phyloP scores from a whole-genome alignment of 495 filamentous ascomycete species.

The Bathelium albidoporum region DNA sequence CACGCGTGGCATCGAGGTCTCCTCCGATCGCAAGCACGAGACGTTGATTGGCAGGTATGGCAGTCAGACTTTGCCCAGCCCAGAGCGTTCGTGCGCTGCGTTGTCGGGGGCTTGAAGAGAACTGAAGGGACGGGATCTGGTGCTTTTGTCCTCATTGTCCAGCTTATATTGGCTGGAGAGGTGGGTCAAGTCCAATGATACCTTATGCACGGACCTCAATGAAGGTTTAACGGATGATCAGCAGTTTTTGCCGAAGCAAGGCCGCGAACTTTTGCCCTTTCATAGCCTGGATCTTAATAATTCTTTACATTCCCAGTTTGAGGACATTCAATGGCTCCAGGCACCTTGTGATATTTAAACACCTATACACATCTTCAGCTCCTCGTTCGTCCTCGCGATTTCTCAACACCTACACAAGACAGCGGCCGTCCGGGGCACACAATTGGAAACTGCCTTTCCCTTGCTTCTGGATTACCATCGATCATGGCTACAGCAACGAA shows the following conservation, averaged over 20 bases:
- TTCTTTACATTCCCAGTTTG: neutral
- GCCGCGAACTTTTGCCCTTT: neutral
- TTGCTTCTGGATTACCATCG: neutral
- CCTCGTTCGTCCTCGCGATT: no score
- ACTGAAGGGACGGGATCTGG: neutral
- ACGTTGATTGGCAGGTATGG: constrained; percentile 1
- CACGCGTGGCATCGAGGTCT: neutral
- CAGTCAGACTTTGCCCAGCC: constrained; percentile 2
- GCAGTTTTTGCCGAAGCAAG: neutral
- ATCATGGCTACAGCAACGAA: neutral
- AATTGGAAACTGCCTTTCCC: no score
- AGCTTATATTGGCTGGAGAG: neutral
- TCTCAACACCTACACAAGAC: no score
- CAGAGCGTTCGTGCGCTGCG: neutral
- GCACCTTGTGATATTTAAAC: neutral
- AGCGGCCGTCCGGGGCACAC: no score
- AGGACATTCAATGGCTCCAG: neutral
- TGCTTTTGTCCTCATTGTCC: no score
- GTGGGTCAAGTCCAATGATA: neutral
- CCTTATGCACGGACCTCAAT: neutral
- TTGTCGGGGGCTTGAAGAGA: neutral
- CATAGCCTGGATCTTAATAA: neutral
- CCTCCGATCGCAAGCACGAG: neutral
- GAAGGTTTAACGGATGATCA: neutral
- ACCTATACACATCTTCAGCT: neutral